Evolutionary conservation across 1,284 basidiomycete species (phyloP), one percentile per base, ranked within the genome.

Genomic region (Hortiboletus rubellus): DNA sequence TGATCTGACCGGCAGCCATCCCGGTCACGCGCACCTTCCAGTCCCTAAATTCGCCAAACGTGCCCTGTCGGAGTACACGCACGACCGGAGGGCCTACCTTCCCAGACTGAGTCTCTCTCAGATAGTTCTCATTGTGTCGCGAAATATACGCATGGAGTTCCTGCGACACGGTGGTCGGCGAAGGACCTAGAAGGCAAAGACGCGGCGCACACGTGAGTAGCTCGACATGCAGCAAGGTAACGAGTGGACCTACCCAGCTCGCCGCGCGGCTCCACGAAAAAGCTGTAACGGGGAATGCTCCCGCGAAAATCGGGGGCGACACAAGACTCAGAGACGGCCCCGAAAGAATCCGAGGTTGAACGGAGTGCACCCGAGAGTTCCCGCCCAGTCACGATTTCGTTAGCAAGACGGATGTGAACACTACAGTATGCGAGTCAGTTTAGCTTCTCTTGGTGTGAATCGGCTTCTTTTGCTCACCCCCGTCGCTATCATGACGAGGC

Each of bases 251-350:
- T 41, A 60, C 66, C 54, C 5, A 50, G 33, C 5, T 59, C 46
- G 11, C 45, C 54, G 8, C n/a, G 52, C n/a, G 31, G 41, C 38
- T 71, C 67, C 0, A 69, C 58, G 50, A 66, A 60, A 31, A 67
- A 66, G 30, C 46, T 54, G 40, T 66, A 66, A 8, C 64, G 64
- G 2, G 59, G 60, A 5, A 55, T 55, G 17, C 44, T 61, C 43
- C 56, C 43, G 24, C 67, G 57, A 9, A 57, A 60, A 30, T 67
- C 66, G 4, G 59, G 55, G 37, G 57, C 43, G 14, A 64, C 47
- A 27, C 61, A 63, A 15, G 53, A 50, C 45, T 68, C 66, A 15
- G 66, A 67, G 44, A 68, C 41, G 18, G 46, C 22, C 0, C 63
- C 61, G 1, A 68, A 52, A 1, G 56, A 58, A 27, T 58, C 44